Evolutionary conservation across 2,329 filamentous ascomycete genomes (phyloP).

Genomic region (Rasamsonia emersonii): DNA sequence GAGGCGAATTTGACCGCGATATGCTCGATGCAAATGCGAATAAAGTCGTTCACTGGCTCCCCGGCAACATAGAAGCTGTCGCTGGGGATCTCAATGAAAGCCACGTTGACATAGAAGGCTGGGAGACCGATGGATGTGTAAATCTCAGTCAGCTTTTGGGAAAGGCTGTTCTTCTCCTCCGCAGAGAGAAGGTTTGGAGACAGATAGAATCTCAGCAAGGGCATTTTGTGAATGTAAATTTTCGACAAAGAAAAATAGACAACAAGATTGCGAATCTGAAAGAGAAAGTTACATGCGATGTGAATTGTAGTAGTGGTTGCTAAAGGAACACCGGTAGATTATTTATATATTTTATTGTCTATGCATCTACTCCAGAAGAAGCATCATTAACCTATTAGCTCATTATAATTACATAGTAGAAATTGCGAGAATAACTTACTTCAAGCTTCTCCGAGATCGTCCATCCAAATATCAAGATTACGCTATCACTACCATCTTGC

Average conservation of each 20-base stretch:
- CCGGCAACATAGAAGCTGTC: slow-evolving; percentile 10
- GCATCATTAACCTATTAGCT: too few species aligned
- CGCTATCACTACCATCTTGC: too few species aligned
- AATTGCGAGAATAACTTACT: too few species aligned
- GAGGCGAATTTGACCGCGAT: slow-evolving; percentile 8
- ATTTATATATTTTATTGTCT: too few species aligned
- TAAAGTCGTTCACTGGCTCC: slow-evolving; percentile 10
- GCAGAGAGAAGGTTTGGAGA: slow-evolving; percentile 1
- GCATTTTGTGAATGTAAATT: slow-evolving; percentile 4
- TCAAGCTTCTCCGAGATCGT: too few species aligned
- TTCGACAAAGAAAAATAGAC: slow-evolving; percentile 3
- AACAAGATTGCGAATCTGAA: neutral
- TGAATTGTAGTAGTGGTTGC: too few species aligned
- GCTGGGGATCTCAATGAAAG: slow-evolving; percentile 11
- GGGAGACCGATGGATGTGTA: slow-evolving; percentile 11
- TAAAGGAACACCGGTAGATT: neutral
- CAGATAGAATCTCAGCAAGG: neutral
- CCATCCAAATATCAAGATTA: too few species aligned
- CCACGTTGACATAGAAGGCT: slow-evolving; percentile 16
- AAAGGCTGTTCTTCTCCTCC: slow-evolving; percentile 4
- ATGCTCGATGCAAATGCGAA: slow-evolving; percentile 12
- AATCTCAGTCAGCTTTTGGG: slow-evolving; percentile 11
- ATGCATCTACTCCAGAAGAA: too few species aligned
- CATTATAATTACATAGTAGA: too few species aligned
- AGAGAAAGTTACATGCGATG: neutral